Evolutionary conservation across 1,139 yeast species (phyloP).

Genomic region (Candida sp.): DNA sequence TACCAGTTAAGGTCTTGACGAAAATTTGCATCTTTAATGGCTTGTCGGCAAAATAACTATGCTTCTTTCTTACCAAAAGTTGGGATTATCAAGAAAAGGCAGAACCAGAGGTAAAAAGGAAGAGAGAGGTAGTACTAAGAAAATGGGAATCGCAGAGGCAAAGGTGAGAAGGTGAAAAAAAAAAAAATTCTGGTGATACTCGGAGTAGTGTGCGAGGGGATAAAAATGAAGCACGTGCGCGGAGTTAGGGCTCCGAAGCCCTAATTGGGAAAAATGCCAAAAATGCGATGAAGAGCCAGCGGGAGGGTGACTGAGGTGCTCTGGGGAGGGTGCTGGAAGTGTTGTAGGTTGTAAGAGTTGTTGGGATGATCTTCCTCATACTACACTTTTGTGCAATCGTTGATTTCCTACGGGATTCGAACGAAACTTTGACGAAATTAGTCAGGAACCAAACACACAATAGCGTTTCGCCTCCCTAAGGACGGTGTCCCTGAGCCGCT

Average conservation of each 20-base stretch:
- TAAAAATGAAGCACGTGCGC: conserved; percentile 1
- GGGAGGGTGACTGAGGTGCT: too few species aligned
- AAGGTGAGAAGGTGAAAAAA: neutral
- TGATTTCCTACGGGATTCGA: too few species aligned
- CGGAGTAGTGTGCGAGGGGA: neutral
- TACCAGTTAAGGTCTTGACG: conserved; percentile 99
- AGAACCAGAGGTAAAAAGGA: conserved; percentile 5
- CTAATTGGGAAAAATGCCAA: neutral
- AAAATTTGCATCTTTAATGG: conserved; percentile 88
- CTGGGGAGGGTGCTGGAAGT: too few species aligned
- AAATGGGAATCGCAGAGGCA: neutral
- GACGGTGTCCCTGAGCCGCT: too few species aligned
- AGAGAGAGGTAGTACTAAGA: neutral
- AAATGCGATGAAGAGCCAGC: too few species aligned
- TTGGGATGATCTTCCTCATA: too few species aligned
- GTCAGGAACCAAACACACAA: too few species aligned
- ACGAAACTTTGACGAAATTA: too few species aligned
- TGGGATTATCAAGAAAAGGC: conserved; percentile 9
- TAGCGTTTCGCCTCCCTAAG: too few species aligned
- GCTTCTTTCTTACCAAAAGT: conserved; percentile 56
- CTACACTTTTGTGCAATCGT: too few species aligned
- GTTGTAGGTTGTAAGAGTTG: too few species aligned
- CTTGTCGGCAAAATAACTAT: conserved; percentile 45
- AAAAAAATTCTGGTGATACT: neutral
- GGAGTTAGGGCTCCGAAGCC: conserved; percentile 1